A percentile compares a stretch with the other conserved stretches of the same genome.
These are phyloP conservation scores for Russula foetens DNA, from an alignment of 768 basidiomycete species.

Conservation along the genomic window DNA sequence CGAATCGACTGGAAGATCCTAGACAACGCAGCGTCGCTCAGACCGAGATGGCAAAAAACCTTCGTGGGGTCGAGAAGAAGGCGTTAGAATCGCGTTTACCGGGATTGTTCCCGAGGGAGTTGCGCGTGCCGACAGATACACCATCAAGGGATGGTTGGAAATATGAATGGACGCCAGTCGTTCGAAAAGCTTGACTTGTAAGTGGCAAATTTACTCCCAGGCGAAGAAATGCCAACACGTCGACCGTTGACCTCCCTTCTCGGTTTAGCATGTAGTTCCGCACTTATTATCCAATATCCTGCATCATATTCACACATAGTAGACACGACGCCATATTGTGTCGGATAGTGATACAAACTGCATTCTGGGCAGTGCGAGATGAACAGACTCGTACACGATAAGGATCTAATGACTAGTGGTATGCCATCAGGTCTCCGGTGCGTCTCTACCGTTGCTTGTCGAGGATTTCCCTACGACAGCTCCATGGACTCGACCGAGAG, in stretches of 20 bases:
- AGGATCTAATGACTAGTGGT: not conserved
- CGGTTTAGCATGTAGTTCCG: not conserved
- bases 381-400: conserved; percentile 4
- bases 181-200: conserved; percentile 15
- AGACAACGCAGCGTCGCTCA: conserved; percentile 50
- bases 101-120: conserved; percentile 81
- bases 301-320: not conserved
- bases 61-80: conserved; percentile 59
- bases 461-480: conserved; percentile 69
- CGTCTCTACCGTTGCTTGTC: conserved; percentile 10
- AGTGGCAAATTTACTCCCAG: not conserved
- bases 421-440: conserved; percentile 4
- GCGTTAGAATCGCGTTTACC: conserved; percentile 70
- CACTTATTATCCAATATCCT: not conserved
- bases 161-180: conserved; percentile 65
- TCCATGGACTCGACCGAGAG: conserved; percentile 70
- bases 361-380: not conserved
- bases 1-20: conserved; percentile 71
- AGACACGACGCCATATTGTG: not conserved
- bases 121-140: conserved; percentile 80
- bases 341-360: conserved; percentile 10
- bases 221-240: not conserved
- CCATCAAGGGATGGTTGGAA: conserved; percentile 78
- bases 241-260: not conserved
- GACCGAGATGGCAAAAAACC: conserved; percentile 47